These are phyloP conservation scores for Hymenoscyphus linearis DNA, from an alignment of 2,329 filamentous ascomycete species.

Conservation along the genomic window DNA sequence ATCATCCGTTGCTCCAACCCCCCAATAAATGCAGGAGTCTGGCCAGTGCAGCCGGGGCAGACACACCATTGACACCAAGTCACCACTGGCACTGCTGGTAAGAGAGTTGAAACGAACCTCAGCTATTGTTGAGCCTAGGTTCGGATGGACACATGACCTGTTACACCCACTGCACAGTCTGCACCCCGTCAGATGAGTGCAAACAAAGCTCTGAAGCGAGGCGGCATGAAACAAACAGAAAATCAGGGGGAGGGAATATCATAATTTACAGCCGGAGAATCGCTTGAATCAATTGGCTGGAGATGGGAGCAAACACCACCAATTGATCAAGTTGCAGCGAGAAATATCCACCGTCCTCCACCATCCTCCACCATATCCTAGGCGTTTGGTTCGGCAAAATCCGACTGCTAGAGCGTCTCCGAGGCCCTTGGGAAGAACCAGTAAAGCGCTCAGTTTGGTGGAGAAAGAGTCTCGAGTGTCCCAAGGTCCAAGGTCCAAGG, in stretches of 20 bases:
- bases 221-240: constrained; percentile 17
- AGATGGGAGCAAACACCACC: constrained; percentile 12
- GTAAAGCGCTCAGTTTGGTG: no score
- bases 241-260: neutral
- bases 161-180: constrained; percentile 10
- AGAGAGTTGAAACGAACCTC: constrained; percentile 22
- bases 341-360: neutral
- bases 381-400: neutral
- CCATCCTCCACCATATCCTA: neutral
- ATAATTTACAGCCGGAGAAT: neutral
- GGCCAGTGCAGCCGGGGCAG: neutral
- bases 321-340: constrained; percentile 4
- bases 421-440: no score
- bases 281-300: neutral
- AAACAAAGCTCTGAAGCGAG: constrained; percentile 19
- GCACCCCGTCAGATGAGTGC: constrained; percentile 14
- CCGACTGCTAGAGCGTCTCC: no score
- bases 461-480: no score
- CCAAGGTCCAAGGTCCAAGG: neutral
- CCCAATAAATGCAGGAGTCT: neutral
- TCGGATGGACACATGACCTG: constrained; percentile 16
- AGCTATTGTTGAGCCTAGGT: constrained; percentile 19
- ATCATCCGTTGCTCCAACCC: neutral
- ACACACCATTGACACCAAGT: neutral
- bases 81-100: constrained; percentile 1